Conservation (phyloP, 2,329 filamentous ascomycete species). For the Claviceps sp. region DNA sequence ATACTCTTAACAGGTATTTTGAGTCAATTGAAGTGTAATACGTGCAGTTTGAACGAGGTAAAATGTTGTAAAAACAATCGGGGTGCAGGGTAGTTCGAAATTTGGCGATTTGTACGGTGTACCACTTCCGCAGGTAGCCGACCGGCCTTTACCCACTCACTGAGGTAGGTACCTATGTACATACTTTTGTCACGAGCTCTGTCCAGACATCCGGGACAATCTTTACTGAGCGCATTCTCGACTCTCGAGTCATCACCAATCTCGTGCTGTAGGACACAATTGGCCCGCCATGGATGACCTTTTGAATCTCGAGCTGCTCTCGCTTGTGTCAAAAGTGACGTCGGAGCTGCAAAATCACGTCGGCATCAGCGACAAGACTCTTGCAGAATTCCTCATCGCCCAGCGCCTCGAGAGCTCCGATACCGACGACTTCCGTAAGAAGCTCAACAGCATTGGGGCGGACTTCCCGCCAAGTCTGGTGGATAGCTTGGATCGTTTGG, state of each 20-base stretch:
- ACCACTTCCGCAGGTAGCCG: neutral
- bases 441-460: conserved; percentile 62
- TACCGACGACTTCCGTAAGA: conserved; percentile 60
- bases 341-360: conserved; percentile 91
- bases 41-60: no score
- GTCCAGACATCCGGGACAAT: neutral
- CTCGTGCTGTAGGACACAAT: conserved; percentile 7
- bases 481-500: conserved; percentile 80
- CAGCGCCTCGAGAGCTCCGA: conserved; percentile 66
- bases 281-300: conserved; percentile 66
- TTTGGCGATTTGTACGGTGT: no score
- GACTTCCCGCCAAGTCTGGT: conserved; percentile 77
- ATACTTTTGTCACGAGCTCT: neutral
- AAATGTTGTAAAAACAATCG: no score
- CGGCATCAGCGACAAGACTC: conserved; percentile 81
- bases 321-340: conserved; percentile 86
- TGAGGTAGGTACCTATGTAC: no score
- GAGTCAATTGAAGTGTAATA: no score
- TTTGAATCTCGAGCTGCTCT: conserved; percentile 79
- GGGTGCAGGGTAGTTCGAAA: no score
- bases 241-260: neutral
- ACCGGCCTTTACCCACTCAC: neutral
- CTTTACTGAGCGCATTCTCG: neutral
- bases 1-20: no score
- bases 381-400: conserved; percentile 92